Conservation (phyloP, 257 asterid genomes). For the Plantago major region DNA sequence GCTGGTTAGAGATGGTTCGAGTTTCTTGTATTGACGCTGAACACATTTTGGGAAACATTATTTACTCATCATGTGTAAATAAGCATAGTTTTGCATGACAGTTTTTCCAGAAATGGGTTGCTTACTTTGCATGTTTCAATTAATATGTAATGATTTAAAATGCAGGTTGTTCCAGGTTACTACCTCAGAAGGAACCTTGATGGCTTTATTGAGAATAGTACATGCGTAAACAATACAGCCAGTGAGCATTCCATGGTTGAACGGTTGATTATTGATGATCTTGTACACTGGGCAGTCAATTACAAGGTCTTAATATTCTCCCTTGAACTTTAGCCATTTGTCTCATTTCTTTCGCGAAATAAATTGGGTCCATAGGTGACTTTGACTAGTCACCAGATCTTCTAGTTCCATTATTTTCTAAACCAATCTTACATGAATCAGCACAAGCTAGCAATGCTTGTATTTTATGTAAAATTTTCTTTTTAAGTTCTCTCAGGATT, state of each 20-base stretch:
- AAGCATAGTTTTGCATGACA: background rate
- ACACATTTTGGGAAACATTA: constrained; percentile 6
- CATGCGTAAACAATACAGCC: constrained; percentile 92
- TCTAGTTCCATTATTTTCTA: background rate
- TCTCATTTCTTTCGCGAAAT: background rate
- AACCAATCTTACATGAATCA: background rate
- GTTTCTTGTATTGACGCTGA: background rate
- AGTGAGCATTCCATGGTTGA: constrained; percentile 97
- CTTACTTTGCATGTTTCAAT: background rate
- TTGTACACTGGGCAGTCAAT: constrained; percentile 71
- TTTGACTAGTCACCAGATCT: constrained; percentile 1
- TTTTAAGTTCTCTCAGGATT: too few relatives aligned
- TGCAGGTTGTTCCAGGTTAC: constrained; percentile 99
- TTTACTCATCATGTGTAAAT: background rate
- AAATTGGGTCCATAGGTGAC: background rate
- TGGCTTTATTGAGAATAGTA: constrained; percentile 81
- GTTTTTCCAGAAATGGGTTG: background rate
- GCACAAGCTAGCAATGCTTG: background rate
- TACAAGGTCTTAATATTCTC: constrained; percentile 59
- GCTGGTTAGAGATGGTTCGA: background rate
- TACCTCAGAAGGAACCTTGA: constrained; percentile 80
- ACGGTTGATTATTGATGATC: constrained; percentile 83
- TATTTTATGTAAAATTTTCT: too few relatives aligned
- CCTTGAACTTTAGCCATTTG: constrained; percentile 8
- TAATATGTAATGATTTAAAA: constrained; percentile 16